Base-by-base conservation (phyloP, 1,284 basidiomycete genomes). In the Naganishia sp. region DNA sequence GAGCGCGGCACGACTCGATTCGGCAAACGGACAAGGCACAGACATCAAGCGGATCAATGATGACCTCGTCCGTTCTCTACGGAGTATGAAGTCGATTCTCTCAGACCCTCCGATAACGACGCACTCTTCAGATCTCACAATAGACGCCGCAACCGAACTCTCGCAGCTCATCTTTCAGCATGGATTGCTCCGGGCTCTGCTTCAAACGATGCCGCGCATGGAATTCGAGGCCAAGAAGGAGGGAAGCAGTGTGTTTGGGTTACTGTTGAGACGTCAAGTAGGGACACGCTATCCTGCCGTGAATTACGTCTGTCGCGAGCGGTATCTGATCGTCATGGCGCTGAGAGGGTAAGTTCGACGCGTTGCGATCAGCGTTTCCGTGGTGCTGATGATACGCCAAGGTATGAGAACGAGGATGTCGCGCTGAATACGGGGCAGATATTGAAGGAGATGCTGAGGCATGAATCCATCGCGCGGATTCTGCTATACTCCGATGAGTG, bases 391-490 rank as follows among this genome's bases (percentile, higher is more conserved):
- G 1, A 17, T 49, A 31, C 61, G n/a, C 2, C 42, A 68, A 84
- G 84, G 1, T 99, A 99, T 76, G 88, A 88, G 77, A 93, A 96
- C 73, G 90, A 94, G 72, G 95, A 99, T 68, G 85, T 98, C 54
- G 94, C 94, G 6, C 84, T 99, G 67, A 99, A 99, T 76, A 98
- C 96, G 0, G 96, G 96, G 9, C 95, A 98, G 92, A 91, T 99
- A 67, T 82, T 99, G 57, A 89, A 93, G 72, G 96, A 99, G 82
- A 98, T 99, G 92, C 81, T 99, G 68, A 85, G 90, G 69, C 92
- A 97, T 77, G 96, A 99, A 78, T 85, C 88, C 55, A 81, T 99
- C 31, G 90, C 90, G 63, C 93, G 94, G 83, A 88, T 94, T 61
- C 78, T 99, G 58, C 84, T 99, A 39, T 87, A 96, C 76, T 94